Evolutionary conservation across 768 basidiomycete genomes (phyloP).

Genomic region (Chalciporus piperatus): DNA sequence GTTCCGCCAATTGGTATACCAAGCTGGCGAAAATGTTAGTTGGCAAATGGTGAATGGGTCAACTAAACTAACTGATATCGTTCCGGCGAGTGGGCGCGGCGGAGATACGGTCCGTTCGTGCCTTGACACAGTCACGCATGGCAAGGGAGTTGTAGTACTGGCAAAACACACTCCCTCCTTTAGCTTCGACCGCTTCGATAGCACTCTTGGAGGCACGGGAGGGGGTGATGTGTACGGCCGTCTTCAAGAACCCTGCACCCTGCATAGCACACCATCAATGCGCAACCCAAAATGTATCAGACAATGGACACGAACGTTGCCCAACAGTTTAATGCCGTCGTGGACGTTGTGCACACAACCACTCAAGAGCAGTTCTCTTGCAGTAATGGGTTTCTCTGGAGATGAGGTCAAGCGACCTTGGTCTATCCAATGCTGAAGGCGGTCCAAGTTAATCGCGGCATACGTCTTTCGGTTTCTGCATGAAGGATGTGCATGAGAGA

Average conservation of each 20-base stretch:
- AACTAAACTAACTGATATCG: slow-evolving; percentile 66
- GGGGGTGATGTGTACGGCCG: slow-evolving; percentile 74
- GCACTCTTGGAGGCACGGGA: slow-evolving; percentile 87
- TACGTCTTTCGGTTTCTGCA: slow-evolving; percentile 69
- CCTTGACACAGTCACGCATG: slow-evolving; percentile 74
- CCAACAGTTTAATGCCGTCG: slow-evolving; percentile 90
- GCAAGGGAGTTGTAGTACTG: slow-evolving; percentile 89
- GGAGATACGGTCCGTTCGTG: slow-evolving; percentile 61
- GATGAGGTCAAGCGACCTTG: slow-evolving; percentile 77
- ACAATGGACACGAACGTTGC: slow-evolving; percentile 52
- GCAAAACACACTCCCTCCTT: slow-evolving; percentile 82
- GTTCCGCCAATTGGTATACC: slow-evolving; percentile 73
- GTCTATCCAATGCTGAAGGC: slow-evolving; percentile 89
- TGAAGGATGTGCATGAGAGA: not conserved
- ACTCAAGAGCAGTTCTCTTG: slow-evolving; percentile 77
- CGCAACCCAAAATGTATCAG: not conserved
- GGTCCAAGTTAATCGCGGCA: slow-evolving; percentile 83
- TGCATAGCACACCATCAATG: slow-evolving; percentile 23
- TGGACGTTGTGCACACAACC: slow-evolving; percentile 86
- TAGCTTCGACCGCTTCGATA: slow-evolving; percentile 76
- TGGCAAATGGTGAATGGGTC: slow-evolving; percentile 1
- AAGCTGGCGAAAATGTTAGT: slow-evolving; percentile 44
- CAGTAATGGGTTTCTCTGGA: slow-evolving; percentile 82
- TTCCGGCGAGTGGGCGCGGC: slow-evolving; percentile 84
- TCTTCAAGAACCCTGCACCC: slow-evolving; percentile 66